A percentile compares a stretch with the other conserved stretches of the same genome.
Evolutionary conservation across 2,329 filamentous ascomycete species (phyloP).

Genomic region (Pseudogymnoascus sp.): DNA sequence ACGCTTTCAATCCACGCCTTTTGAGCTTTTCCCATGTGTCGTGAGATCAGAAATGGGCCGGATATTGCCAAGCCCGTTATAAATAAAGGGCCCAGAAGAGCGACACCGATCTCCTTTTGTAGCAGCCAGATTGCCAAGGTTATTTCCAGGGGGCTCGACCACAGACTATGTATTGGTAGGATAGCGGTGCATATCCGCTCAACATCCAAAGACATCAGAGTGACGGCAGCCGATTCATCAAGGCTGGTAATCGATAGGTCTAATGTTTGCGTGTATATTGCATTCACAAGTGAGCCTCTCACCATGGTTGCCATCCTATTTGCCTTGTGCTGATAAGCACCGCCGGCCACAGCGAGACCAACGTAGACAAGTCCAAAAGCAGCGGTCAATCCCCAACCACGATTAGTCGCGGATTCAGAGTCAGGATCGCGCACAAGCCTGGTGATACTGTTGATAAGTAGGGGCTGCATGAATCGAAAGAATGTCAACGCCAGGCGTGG

Average conservation of each 20-base stretch:
- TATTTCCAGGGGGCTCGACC: neutral
- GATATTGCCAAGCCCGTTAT: constrained; percentile 12
- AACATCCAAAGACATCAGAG: constrained; percentile 26
- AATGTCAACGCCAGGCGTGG: constrained; percentile 17
- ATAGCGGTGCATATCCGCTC: constrained; percentile 29
- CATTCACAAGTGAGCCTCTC: constrained; percentile 21
- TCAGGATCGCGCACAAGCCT: constrained; percentile 14
- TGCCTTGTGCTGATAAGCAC: constrained; percentile 21
- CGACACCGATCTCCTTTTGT: neutral
- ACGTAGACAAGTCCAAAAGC: constrained; percentile 19
- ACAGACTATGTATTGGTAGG: constrained; percentile 8
- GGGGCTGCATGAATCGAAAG: constrained; percentile 20
- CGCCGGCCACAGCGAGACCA: constrained; percentile 18
- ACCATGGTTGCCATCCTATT: constrained; percentile 21
- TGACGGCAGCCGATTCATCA: constrained; percentile 23
- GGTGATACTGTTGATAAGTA: constrained; percentile 17
- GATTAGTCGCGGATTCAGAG: constrained; percentile 12
- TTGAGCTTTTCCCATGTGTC: constrained; percentile 9
- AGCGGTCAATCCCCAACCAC: constrained; percentile 19
- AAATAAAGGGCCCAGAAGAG: neutral
- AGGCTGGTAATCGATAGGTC: constrained; percentile 21
- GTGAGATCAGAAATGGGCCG: constrained; percentile 9
- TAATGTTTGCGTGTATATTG: constrained; percentile 25
- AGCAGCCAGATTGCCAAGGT: neutral
- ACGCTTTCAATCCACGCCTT: constrained; percentile 19